phyloP scores from a whole-genome alignment of 2,329 filamentous ascomycete genomes.

The Emydomyces testavorans region DNA sequence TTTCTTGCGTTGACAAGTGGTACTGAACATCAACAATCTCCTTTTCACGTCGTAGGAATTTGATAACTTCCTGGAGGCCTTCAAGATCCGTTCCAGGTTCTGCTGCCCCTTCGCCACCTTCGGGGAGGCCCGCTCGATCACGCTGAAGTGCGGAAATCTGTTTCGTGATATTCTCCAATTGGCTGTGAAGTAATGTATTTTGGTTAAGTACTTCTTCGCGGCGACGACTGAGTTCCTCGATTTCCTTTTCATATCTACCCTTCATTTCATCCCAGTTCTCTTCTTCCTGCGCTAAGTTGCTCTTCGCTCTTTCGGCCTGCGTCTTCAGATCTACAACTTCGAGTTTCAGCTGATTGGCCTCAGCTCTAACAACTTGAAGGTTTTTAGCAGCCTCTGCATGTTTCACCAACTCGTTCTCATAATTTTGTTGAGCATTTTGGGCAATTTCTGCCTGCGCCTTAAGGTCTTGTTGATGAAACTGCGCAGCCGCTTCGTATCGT shows the following conservation, averaged over 20 bases:
- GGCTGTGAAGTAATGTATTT: slow-evolving; percentile 80
- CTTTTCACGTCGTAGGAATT: slow-evolving; percentile 85
- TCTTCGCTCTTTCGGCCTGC: slow-evolving; percentile 76
- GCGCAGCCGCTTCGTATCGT: slow-evolving; percentile 63
- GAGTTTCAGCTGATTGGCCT: slow-evolving; percentile 72
- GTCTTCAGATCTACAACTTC: slow-evolving; percentile 62
- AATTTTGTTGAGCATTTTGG: slow-evolving; percentile 83
- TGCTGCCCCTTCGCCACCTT: slow-evolving; percentile 40
- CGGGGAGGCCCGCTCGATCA: slow-evolving; percentile 50
- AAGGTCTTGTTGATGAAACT: slow-evolving; percentile 81
- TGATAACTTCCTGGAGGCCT: slow-evolving; percentile 79
- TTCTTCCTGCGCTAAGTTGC: slow-evolving; percentile 66
- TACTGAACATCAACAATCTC: slow-evolving; percentile 96
- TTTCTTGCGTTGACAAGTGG: slow-evolving; percentile 76
- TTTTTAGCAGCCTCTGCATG: slow-evolving; percentile 89
- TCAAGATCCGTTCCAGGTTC: slow-evolving; percentile 50
- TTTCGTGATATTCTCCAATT: slow-evolving; percentile 68
- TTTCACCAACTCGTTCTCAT: slow-evolving; percentile 86
- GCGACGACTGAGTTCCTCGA: slow-evolving; percentile 63
- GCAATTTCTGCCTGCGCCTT: slow-evolving; percentile 91
- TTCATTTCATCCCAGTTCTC: slow-evolving; percentile 77
- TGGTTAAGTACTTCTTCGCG: slow-evolving; percentile 78
- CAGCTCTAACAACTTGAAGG: slow-evolving; percentile 63
- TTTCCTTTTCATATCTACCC: slow-evolving; percentile 70
- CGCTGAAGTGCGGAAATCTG: slow-evolving; percentile 74